Conservation (phyloP, 176 grass and related monocot genomes). For the Alloteropsis semialata region DNA sequence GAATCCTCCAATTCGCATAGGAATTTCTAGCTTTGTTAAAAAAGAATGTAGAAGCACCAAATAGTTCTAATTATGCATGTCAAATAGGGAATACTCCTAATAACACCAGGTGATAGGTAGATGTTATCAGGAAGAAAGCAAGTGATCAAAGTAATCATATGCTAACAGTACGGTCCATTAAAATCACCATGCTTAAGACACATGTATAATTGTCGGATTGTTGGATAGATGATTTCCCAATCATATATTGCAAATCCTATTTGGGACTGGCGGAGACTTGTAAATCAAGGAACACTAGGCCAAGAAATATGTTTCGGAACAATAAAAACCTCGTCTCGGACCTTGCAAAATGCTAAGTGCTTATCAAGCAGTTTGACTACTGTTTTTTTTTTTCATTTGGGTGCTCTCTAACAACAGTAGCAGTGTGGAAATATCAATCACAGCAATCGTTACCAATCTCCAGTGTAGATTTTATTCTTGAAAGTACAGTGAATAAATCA, state of each 20-base stretch:
- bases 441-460: neutral
- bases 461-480: neutral
- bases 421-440: neutral
- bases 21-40: neutral
- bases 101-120: neutral
- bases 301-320: neutral
- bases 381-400: neutral
- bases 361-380: neutral
- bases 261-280: neutral
- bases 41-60: neutral
- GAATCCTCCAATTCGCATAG: neutral
- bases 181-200: neutral
- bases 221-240: neutral
- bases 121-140: neutral
- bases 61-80: neutral
- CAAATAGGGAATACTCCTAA: neutral
- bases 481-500: neutral
- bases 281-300: neutral
- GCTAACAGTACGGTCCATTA: neutral
- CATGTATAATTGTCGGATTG: neutral
- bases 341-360: neutral
- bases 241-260: neutral
- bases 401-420: neutral
- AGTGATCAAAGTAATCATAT: neutral
- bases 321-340: neutral